These are phyloP conservation scores for Phialemonium atrogriseum DNA, from an alignment of 2,329 filamentous ascomycete species.

Conservation along the genomic window DNA sequence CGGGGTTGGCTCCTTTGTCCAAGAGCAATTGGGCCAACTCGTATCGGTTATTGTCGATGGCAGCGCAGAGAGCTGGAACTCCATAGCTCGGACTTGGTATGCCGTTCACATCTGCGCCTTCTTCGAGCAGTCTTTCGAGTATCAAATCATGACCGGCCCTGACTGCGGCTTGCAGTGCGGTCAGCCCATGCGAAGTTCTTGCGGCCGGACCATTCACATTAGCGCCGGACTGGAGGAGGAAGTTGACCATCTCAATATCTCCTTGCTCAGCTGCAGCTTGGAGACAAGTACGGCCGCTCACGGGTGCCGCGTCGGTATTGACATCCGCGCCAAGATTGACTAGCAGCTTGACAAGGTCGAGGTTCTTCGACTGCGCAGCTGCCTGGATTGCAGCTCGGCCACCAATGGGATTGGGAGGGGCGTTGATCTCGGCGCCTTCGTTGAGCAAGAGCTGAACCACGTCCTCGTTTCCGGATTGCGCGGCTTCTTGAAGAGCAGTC, in stretches of 20 bases:
- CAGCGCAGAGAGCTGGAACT: too few species aligned
- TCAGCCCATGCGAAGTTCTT: too few species aligned
- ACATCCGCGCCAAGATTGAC: constrained; percentile 5
- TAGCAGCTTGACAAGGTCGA: too few species aligned
- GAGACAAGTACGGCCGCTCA: constrained; percentile 4
- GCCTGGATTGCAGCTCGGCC: neutral
- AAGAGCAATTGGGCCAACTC: too few species aligned
- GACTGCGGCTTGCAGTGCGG: too few species aligned
- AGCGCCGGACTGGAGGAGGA: constrained; percentile 5
- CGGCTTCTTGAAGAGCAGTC: constrained; percentile 34
- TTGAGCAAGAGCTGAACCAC: constrained; percentile 32
- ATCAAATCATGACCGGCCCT: too few species aligned
- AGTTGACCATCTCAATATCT: constrained; percentile 6
- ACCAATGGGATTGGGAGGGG: constrained; percentile 44
- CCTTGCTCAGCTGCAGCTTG: constrained; percentile 8
- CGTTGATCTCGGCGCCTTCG: constrained; percentile 27
- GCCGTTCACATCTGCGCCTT: too few species aligned
- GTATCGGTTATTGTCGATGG: too few species aligned
- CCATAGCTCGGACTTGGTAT: too few species aligned
- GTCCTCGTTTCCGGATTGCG: constrained; percentile 32
- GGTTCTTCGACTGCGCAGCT: neutral
- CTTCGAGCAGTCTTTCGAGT: too few species aligned
- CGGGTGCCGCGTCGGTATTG: constrained; percentile 1
- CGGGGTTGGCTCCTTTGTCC: too few species aligned
- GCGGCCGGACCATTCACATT: too few species aligned